Conservation (phyloP, 2,329 filamentous ascomycete species). For the Blastomyces emzantsi region DNA sequence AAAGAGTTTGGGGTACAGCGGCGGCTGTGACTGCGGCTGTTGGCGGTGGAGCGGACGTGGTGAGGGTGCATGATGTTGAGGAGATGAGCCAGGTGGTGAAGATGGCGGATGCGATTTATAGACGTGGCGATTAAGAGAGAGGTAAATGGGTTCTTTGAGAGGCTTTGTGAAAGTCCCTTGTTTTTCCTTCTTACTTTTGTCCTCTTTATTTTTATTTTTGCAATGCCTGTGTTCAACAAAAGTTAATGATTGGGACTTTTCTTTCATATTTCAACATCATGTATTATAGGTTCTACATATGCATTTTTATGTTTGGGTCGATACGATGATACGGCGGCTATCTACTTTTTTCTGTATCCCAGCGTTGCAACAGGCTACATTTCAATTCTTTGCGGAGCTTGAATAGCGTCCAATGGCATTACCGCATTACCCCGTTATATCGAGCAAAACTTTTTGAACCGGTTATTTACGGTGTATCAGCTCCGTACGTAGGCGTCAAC, state of each 20-base stretch:
- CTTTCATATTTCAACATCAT: background rate
- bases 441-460: too few species aligned
- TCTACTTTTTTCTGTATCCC: background rate
- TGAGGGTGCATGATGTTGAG: constrained; percentile 80
- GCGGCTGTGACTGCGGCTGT: constrained; percentile 80
- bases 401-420: background rate
- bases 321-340: background rate
- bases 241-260: background rate
- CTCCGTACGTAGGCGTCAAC: background rate
- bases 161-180: background rate
- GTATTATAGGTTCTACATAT: background rate
- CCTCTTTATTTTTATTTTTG: background rate
- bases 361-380: background rate
- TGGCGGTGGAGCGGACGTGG: constrained; percentile 78
- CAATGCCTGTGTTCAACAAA: background rate
- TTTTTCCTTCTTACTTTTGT: constrained; percentile 12
- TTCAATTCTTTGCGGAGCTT: background rate
- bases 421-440: too few species aligned
- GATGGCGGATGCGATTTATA: constrained; percentile 72
- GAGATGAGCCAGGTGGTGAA: constrained; percentile 78
- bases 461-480: background rate
- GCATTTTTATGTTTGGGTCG: background rate
- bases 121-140: constrained; percentile 14
- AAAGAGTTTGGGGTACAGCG: constrained; percentile 77
- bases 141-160: background rate